A percentile compares a stretch with the other conserved stretches of the same genome.
phyloP scores from a whole-genome alignment of 768 basidiomycete species.

The Leccinellum rugosiceps region DNA sequence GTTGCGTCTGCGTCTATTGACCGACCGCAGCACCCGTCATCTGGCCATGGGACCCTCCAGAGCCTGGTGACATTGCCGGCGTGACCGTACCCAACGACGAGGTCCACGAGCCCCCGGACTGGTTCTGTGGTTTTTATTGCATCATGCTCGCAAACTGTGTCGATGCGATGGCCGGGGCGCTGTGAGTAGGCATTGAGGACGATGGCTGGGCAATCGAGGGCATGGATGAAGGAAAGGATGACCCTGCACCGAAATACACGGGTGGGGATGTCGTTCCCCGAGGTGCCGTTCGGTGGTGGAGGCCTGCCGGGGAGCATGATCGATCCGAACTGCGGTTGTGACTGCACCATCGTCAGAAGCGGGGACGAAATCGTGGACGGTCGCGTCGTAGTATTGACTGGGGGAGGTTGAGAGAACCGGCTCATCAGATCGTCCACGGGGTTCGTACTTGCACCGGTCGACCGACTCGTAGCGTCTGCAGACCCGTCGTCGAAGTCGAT shows the following conservation, averaged over 20 bases:
- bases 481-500: constrained; percentile 69
- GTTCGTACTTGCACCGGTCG: constrained; percentile 20
- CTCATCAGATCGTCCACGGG: constrained; percentile 57
- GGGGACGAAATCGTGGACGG: constrained; percentile 20
- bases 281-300: constrained; percentile 16
- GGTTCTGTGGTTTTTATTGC: constrained; percentile 19
- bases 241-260: background rate
- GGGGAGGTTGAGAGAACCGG: constrained; percentile 44
- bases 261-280: constrained; percentile 16
- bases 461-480: constrained; percentile 12
- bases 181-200: background rate
- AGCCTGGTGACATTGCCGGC: constrained; percentile 12
- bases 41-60: constrained; percentile 6
- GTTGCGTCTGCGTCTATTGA: constrained; percentile 24
- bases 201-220: constrained; percentile 6
- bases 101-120: background rate
- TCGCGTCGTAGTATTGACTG: constrained; percentile 28
- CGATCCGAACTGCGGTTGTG: constrained; percentile 33
- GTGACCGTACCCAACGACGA: constrained; percentile 11
- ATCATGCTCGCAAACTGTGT: constrained; percentile 14
- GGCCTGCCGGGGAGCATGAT: constrained; percentile 44
- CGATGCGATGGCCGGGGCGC: background rate
- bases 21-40: constrained; percentile 4
- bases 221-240: constrained; percentile 3
- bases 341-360: constrained; percentile 8